A percentile compares a stretch with the other conserved stretches of the same genome.
These are phyloP conservation scores for Aspergillus saccharolyticus DNA, from an alignment of 495 filamentous ascomycete species.

Conservation along the genomic window DNA sequence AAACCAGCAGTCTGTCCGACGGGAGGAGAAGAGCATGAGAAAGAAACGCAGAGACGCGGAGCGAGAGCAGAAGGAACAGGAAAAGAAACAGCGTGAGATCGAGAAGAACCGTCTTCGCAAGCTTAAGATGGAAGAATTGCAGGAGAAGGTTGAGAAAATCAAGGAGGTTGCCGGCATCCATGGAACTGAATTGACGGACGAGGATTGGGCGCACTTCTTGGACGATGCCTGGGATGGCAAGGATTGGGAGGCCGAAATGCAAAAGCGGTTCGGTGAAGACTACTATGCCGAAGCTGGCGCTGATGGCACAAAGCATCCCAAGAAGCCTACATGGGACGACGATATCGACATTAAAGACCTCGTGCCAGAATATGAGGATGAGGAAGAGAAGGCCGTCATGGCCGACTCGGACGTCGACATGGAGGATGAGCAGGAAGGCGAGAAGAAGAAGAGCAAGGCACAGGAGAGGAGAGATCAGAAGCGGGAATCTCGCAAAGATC, in stretches of 20 bases:
- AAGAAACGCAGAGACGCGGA: slow-evolving; percentile 74
- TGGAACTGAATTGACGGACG: slow-evolving; percentile 57
- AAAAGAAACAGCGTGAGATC: slow-evolving; percentile 67
- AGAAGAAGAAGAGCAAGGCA: slow-evolving; percentile 58
- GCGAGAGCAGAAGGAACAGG: slow-evolving; percentile 68
- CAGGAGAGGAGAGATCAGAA: slow-evolving; percentile 67
- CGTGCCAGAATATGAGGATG: slow-evolving; percentile 75
- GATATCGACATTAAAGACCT: slow-evolving; percentile 96
- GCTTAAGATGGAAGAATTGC: slow-evolving; percentile 81
- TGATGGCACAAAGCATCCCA: slow-evolving; percentile 55
- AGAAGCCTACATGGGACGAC: slow-evolving; percentile 94
- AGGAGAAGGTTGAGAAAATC: slow-evolving; percentile 75
- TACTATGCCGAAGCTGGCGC: slow-evolving; percentile 71
- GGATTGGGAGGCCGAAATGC: slow-evolving; percentile 85
- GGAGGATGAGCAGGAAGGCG: slow-evolving; percentile 42
- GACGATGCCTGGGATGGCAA: slow-evolving; percentile 82
- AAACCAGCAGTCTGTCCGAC: slow-evolving; percentile 71
- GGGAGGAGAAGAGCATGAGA: slow-evolving; percentile 70
- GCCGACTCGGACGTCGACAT: slow-evolving; percentile 50
- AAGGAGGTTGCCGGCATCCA: slow-evolving; percentile 78
- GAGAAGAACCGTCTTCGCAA: slow-evolving; percentile 80
- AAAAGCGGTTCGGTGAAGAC: slow-evolving; percentile 73
- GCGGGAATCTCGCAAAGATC: slow-evolving; percentile 68
- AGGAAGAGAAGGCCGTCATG: slow-evolving; percentile 50
- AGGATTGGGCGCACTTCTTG: slow-evolving; percentile 76